Evolutionary conservation across 345 rosid genomes (phyloP), one percentile per base, ranked within the genome.

Genomic region (Ricinus communis): DNA sequence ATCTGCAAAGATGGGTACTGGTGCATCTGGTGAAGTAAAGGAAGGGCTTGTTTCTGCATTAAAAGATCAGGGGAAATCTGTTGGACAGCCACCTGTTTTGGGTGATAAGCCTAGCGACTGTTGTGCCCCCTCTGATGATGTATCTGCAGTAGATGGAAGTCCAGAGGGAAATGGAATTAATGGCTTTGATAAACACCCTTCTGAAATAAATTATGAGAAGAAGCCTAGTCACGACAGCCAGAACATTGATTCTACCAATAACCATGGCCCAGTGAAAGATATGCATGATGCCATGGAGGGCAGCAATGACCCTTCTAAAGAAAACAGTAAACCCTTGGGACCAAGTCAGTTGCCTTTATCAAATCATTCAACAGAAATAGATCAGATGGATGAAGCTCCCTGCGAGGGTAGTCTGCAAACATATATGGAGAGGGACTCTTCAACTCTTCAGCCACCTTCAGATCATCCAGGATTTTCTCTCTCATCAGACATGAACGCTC

Each of bases 1-100:
- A 87, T 87, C 84, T 38, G 84, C 86, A 60, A 87, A 85, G 82
- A 67, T 64, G 41, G 90, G 83, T 30, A 62, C 81, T 41, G 72
- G 70, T 76, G 77, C 82, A 31, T 70, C 72, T 66, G 88, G 71
- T 62, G 90, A 90, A 63, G 49, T 45, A 45, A 84, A 75, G 79
- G 88, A 73, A 50, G 84, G 77, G 31, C 73, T 78, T 27, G 59
- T 62, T 54, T 66, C 82, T 69, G 71, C 71, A 68, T 15, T 12
- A 61, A 40, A 74, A 59, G 69, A 68, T 66, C 70, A 58, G 62
- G 66, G 72, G 38, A 82, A 69, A 53, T 38, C 21, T 38, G 52
- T 46, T 5, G 81, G 66, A 56, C 62, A 54, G 51, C 76, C 67
- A 24, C 79, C 66, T 55, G 67, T 53, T 68, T 54, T 66, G 51